Evolutionary conservation across 2,329 filamentous ascomycete species (phyloP).

Genomic region (Pseudogymnoascus sp.): DNA sequence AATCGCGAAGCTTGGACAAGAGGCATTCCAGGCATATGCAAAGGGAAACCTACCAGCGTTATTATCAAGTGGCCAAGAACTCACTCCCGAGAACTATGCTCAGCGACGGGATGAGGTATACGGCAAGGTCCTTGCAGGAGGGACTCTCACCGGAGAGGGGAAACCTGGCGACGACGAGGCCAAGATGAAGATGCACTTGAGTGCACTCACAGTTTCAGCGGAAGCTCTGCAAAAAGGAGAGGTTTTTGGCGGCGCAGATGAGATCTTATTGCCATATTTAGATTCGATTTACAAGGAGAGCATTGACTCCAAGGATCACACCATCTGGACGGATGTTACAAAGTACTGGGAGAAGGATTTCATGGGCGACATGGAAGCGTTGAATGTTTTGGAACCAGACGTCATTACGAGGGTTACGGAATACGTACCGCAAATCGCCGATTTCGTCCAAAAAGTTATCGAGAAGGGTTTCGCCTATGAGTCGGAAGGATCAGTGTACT

Average conservation of each 20-base stretch:
- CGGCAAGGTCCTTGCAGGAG: constrained; percentile 45
- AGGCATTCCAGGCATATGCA: constrained; percentile 49
- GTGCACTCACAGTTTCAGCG: constrained; percentile 35
- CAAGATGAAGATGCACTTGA: constrained; percentile 67
- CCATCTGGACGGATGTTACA: constrained; percentile 80
- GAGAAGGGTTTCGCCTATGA: constrained; percentile 81
- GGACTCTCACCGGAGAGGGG: constrained; percentile 47
- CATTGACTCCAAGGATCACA: constrained; percentile 53
- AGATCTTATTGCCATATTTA: constrained; percentile 73
- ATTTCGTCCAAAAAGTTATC: constrained; percentile 75
- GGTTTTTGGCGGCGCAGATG: constrained; percentile 48
- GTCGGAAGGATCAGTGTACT: constrained; percentile 81
- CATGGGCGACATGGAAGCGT: constrained; percentile 73
- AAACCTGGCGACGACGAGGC: constrained; percentile 52
- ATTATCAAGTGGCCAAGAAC: constrained; percentile 32
- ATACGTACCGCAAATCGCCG: constrained; percentile 78
- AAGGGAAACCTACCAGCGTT: constrained; percentile 47
- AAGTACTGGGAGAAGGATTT: constrained; percentile 82
- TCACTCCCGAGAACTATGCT: constrained; percentile 44
- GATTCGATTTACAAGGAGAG: constrained; percentile 60
- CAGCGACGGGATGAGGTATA: constrained; percentile 44
- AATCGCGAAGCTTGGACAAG: constrained; percentile 38
- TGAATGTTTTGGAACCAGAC: constrained; percentile 80
- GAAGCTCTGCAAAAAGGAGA: constrained; percentile 39
- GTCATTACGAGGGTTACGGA: constrained; percentile 85